Evolutionary conservation across 495 filamentous ascomycete genomes (phyloP), one percentile per base, ranked within the genome.

Genomic region (Haplographium delicatum): DNA sequence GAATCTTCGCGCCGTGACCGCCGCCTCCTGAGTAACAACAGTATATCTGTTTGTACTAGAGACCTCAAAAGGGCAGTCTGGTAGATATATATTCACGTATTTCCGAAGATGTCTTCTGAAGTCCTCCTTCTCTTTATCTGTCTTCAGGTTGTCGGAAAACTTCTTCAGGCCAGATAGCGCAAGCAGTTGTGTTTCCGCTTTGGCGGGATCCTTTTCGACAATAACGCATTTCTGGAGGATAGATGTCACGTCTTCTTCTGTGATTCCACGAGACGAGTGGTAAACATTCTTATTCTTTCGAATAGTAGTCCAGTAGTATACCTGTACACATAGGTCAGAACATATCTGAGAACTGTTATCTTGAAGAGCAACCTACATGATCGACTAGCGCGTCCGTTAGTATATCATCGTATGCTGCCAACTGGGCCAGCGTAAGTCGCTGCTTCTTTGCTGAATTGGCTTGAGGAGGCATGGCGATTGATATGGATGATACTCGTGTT

Each of bases 341-440:
- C 26, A 19, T 20, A 20, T 27, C n/a, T 16, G 26, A 31, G n/a
- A 26, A 24, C 1, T n/a, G 24, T 8, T n/a, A n/a, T 43, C 6
- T 24, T 43, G 19, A 26, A 5, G 13, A 13, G 25, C 10, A 31
- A 74, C 88, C 64, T 76, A 96, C 93, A 67, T 88, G 87, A 69
- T 99, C 93, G 34, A 99, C 82, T 27, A 99, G 83, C 50, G 86
- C 85, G 81, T 99, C 94, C 0, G 93, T 97, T 55, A 95, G 76
- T 57, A 99, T 82, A 65, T 99, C 93, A 69, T 99, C 93, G 72
- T 96, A 96, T 48, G 85, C 84, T 23, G 88, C 83, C 51, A 99
- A 72, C 70, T 96, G 90, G 31, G 80, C 80, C 49, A 96, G 72
- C 10, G 89, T 95, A 54, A 97, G 72, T 4, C 56, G 53, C 24